Evolutionary conservation across 1,284 basidiomycete species (phyloP).

Genomic region (Pascua guehoae): DNA sequence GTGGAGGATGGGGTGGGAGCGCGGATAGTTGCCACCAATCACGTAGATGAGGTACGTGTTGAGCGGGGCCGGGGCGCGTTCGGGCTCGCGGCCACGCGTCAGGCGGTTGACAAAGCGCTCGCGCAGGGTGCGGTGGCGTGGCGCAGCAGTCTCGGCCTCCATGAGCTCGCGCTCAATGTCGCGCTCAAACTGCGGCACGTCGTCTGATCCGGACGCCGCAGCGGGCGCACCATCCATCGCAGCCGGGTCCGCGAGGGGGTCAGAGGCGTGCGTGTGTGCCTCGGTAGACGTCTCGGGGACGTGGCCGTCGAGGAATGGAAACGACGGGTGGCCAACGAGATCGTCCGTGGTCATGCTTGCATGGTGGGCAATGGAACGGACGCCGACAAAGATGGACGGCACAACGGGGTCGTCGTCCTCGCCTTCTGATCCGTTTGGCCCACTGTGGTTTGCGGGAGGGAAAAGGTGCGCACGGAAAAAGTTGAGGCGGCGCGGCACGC

Average conservation of each 20-base stretch:
- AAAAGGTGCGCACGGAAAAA: constrained; percentile 50
- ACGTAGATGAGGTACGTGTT: constrained; percentile 48
- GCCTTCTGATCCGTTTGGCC: constrained; percentile 3
- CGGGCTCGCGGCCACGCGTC: constrained; percentile 8
- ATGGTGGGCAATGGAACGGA: constrained; percentile 38
- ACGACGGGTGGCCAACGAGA: constrained; percentile 35
- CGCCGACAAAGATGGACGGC: constrained; percentile 47
- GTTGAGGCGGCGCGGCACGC: constrained; percentile 40
- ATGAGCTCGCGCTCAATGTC: constrained; percentile 10
- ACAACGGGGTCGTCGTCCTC: constrained; percentile 29
- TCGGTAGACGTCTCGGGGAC: constrained; percentile 15
- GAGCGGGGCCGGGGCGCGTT: constrained; percentile 18
- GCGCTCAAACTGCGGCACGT: constrained; percentile 7
- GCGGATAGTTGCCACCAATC: constrained; percentile 74
- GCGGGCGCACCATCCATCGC: no score
- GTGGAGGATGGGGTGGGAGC: constrained; percentile 75
- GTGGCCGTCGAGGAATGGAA: constrained; percentile 41
- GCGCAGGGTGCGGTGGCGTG: constrained; percentile 22
- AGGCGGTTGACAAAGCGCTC: constrained; percentile 27
- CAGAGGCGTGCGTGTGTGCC: no score
- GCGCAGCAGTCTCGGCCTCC: background rate
- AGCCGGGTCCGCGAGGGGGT: no score
- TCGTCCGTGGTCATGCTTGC: constrained; percentile 37
- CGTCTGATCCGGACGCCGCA: background rate
- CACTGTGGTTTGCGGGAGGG: constrained; percentile 28